phyloP scores from a whole-genome alignment of 108 stramenopile species.

The Fragilaria crotonensis region DNA sequence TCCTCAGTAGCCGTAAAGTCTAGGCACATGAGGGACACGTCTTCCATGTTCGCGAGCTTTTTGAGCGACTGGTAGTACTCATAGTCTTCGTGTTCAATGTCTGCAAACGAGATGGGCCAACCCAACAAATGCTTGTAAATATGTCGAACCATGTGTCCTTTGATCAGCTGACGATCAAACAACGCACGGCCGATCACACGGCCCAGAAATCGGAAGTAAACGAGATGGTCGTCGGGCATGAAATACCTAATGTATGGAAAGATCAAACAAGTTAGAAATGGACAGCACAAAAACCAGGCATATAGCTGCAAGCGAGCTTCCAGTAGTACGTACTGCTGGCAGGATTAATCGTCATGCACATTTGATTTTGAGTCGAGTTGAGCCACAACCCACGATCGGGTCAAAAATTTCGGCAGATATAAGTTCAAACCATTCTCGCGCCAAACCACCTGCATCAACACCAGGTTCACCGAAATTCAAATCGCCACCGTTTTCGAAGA shows the following conservation, averaged over 20 bases:
- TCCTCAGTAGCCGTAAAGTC: conserved; percentile 95
- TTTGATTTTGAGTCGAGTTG: conserved; percentile 83
- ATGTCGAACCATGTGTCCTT: conserved; percentile 94
- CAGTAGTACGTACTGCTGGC: conserved; percentile 39
- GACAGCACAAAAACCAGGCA: conserved; percentile 4
- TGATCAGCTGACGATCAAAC: conserved; percentile 93
- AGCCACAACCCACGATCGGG: conserved; percentile 92
- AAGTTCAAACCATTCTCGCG: conserved; percentile 93
- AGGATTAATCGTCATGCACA: conserved; percentile 90
- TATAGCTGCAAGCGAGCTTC: no score
- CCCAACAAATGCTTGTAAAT: conserved; percentile 98
- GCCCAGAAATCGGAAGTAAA: conserved; percentile 95
- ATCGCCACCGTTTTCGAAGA: conserved; percentile 85
- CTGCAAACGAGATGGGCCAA: conserved; percentile 92
- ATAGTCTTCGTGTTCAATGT: conserved; percentile 84
- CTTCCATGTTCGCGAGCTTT: conserved; percentile 55
- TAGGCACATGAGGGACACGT: conserved; percentile 80
- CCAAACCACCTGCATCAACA: conserved; percentile 96
- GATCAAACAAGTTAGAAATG: conserved; percentile 11
- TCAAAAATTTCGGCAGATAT: conserved; percentile 91
- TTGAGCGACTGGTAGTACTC: conserved; percentile 76
- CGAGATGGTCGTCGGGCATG: conserved; percentile 89
- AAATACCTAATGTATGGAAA: conserved; percentile 37
- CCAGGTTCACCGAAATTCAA: conserved; percentile 94
- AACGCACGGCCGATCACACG: conserved; percentile 94